These are phyloP conservation scores for Gaeumannomyces tritici DNA, from an alignment of 2,329 filamentous ascomycete species.

Conservation along the genomic window DNA sequence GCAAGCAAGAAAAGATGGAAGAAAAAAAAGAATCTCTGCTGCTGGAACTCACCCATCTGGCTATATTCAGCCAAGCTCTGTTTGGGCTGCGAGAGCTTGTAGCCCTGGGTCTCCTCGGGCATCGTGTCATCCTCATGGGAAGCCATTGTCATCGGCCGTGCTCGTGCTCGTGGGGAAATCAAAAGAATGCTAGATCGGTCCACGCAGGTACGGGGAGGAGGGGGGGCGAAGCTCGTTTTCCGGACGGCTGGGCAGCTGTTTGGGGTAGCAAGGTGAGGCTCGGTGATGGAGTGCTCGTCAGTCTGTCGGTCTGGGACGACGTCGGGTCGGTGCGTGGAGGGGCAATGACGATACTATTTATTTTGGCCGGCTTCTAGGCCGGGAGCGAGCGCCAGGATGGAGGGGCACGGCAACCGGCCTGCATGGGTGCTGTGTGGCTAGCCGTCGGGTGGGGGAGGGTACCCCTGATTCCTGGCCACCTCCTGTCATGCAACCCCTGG, in stretches of 20 bases:
- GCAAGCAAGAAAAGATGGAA: neutral
- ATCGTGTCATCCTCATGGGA: constrained; percentile 72
- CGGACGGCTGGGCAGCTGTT: neutral
- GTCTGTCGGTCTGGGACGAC: neutral
- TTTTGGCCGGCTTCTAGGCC: neutral
- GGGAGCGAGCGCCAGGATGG: neutral
- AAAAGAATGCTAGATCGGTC: neutral
- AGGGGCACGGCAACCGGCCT: neutral
- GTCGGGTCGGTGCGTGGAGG: neutral
- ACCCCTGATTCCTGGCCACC: neutral
- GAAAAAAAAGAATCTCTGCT: neutral
- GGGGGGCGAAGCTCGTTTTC: neutral
- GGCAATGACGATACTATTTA: constrained; percentile 1
- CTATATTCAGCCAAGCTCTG: constrained; percentile 94
- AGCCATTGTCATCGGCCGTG: constrained; percentile 42
- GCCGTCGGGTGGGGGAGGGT: neutral
- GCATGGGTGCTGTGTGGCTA: neutral
- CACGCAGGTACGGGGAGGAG: neutral
- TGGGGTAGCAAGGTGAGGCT: neutral
- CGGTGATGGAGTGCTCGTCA: neutral
- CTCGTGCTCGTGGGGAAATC: neutral
- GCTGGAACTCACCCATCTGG: constrained; percentile 67
- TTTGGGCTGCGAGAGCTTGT: constrained; percentile 95
- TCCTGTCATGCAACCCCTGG: neutral
- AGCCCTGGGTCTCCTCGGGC: constrained; percentile 84